These are phyloP conservation scores for Diaporthe batatas DNA, from an alignment of 2,329 filamentous ascomycete genomes.

Conservation along the genomic window DNA sequence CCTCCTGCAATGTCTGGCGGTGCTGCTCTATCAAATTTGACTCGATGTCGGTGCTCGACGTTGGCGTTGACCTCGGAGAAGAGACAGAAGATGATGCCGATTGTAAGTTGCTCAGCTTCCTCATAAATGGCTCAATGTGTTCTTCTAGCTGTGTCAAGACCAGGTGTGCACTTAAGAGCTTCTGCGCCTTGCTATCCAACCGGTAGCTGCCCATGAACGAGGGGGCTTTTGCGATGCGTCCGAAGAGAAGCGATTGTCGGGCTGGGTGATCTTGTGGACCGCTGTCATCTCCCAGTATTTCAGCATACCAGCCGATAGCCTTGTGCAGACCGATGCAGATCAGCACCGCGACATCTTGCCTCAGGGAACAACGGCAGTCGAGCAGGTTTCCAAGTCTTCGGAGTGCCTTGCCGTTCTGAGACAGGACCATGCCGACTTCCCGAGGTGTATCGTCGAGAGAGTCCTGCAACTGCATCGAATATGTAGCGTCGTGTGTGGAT, in stretches of 20 bases:
- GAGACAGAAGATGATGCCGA: slow-evolving; percentile 1
- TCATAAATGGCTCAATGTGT: slow-evolving; percentile 16
- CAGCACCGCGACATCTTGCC: slow-evolving; percentile 3
- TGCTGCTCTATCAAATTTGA: slow-evolving; percentile 10
- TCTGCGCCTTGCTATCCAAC: slow-evolving; percentile 7
- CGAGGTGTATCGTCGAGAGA: slow-evolving; percentile 6
- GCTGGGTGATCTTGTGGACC: background rate
- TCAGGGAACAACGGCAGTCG: slow-evolving; percentile 11
- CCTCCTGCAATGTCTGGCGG: slow-evolving; percentile 4
- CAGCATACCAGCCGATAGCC: slow-evolving; percentile 18
- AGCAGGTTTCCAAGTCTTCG: slow-evolving; percentile 9
- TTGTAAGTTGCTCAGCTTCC: slow-evolving; percentile 6
- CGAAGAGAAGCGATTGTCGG: slow-evolving; percentile 11
- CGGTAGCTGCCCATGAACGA: slow-evolving; percentile 17
- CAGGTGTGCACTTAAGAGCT: slow-evolving; percentile 6
- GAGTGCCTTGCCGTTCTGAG: slow-evolving; percentile 6
- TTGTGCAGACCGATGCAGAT: slow-evolving; percentile 7
- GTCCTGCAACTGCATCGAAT: slow-evolving; percentile 10
- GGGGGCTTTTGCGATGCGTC: slow-evolving; percentile 1
- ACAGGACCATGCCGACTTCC: slow-evolving; percentile 8
- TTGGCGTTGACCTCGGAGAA: background rate
- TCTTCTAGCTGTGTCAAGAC: slow-evolving; percentile 19
- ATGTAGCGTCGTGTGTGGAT: slow-evolving; percentile 3
- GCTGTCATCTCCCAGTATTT: slow-evolving; percentile 16
- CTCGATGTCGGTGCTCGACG: background rate